Conservation (phyloP, 1,284 basidiomycete genomes). For the Coriolopsis trogii region DNA sequence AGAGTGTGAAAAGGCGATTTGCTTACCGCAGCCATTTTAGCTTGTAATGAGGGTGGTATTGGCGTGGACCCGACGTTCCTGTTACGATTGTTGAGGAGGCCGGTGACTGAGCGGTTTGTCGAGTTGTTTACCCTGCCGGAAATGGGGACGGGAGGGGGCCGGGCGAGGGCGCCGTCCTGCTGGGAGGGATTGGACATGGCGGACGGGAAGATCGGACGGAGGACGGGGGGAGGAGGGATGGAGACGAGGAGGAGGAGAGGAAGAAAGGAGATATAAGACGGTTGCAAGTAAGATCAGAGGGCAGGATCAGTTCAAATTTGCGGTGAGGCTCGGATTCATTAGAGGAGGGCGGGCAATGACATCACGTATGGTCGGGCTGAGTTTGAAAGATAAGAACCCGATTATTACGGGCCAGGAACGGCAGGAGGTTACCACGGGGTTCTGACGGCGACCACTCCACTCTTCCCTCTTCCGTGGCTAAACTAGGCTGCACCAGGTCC, state of each 20-base stretch:
- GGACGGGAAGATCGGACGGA: conserved; percentile 3
- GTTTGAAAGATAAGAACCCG: conserved; percentile 7
- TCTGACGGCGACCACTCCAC: not conserved
- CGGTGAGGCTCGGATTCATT: conserved; percentile 9
- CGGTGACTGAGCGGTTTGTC: conserved; percentile 41
- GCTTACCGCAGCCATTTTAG: conserved; percentile 88
- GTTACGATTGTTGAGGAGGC: conserved; percentile 41
- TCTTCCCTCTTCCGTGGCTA: conserved; percentile 2
- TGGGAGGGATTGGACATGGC: conserved; percentile 30
- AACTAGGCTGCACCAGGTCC: no score
- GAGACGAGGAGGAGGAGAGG: conserved; percentile 7
- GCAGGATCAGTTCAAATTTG: conserved; percentile 16
- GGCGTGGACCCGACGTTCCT: conserved; percentile 52
- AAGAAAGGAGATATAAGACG: conserved; percentile 13
- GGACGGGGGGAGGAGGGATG: conserved; percentile 6
- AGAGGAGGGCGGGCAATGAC: conserved; percentile 12
- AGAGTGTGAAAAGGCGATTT: conserved; percentile 14
- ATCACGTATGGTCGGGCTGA: conserved; percentile 9
- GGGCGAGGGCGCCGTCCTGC: conserved; percentile 26
- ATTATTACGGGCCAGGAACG: conserved; percentile 1
- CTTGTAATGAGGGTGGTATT: conserved; percentile 88
- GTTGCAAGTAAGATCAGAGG: conserved; percentile 17
- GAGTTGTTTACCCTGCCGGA: conserved; percentile 11
- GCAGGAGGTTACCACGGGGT: conserved; percentile 17
- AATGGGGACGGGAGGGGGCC: conserved; percentile 26